Evolutionary conservation across 129 eudicot species (phyloP), one percentile per base, ranked within the genome.

Genomic region (Centrapalus pauciflorus): DNA sequence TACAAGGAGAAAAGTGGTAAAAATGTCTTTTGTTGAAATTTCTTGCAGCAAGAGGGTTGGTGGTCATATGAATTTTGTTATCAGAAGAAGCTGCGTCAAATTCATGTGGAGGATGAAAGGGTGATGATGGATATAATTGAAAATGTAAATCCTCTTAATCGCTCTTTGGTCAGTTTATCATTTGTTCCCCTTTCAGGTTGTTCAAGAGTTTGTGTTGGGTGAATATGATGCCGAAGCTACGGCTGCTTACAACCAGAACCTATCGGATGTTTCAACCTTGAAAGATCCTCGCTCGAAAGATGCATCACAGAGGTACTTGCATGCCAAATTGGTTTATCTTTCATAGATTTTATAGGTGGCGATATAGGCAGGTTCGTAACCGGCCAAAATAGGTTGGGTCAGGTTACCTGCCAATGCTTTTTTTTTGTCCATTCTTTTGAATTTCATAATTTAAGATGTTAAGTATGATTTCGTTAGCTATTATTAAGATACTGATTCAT

Each of bases 221-320:
- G 84, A 49, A 29, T 92, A 81, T 82, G 95, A 89, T 57, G 80
- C 81, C 27, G 95, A 93, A 79, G 96, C 96, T 74, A 93, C 98
- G 54, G 72, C 85, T 71, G 87, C 87, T 40, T 79, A 85, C 82
- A 80, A 88, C 77, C 89, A 83, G 73, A 88, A 93, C 57, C 80
- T 77, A 25, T 93, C 96, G 21, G 89, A 86, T 51, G 50, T 85
- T 50, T 93, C 98, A 69, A 86, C 83, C 20, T 64, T 93, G 70
- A 93, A 93, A 78, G 98, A 93, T 84, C 98, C 98, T 67, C 95
- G 94, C 41, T 85, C 98, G 7, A 88, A 88, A 82, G 96, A 88
- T 88, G 91, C 92, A 66, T 93, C 96, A 30, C 95, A 83, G 66
- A 88, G 98, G 96, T 86, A 83, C 64, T n/a, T 50, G 67, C 67